Evolutionary conservation across 192 early-diverging fungal genomes (phyloP).

Genomic region (Gaertneriomyces semiglobifer): DNA sequence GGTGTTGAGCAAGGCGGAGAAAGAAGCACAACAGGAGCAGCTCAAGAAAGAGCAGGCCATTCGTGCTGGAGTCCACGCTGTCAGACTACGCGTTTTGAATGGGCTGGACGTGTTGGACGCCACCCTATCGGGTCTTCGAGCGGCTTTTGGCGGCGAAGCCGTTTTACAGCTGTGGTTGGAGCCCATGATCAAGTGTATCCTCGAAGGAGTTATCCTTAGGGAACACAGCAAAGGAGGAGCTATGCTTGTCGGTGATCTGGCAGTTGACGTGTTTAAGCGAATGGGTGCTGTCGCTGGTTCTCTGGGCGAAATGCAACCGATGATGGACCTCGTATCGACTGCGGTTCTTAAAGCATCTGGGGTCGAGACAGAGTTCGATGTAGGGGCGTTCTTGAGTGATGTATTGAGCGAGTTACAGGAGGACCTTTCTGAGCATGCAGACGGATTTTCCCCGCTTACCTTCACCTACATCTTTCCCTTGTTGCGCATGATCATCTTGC

Average conservation of each 20-base stretch:
- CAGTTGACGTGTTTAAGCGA: conserved; percentile 53
- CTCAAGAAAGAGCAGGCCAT: conserved; percentile 67
- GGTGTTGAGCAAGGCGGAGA: conserved; percentile 73
- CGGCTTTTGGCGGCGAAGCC: conserved; percentile 49
- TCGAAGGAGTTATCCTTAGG: too few species aligned
- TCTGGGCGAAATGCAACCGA: too few species aligned
- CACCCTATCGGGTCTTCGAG: conserved; percentile 56
- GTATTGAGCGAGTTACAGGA: conserved; percentile 2
- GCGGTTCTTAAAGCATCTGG: too few species aligned
- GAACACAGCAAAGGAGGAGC: conserved; percentile 25
- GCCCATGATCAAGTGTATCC: too few species aligned
- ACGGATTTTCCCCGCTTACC: conserved; percentile 26
- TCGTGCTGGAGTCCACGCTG: conserved; percentile 59
- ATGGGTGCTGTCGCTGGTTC: conserved; percentile 41
- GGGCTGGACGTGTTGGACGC: conserved; percentile 67
- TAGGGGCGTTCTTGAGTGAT: not conserved
- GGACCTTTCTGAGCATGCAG: not conserved
- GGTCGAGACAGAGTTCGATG: too few species aligned
- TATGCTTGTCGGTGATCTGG: conserved; percentile 54
- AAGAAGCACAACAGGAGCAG: conserved; percentile 67
- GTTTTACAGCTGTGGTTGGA: not conserved
- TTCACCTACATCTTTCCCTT: conserved; percentile 51
- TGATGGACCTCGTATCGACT: too few species aligned
- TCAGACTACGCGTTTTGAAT: conserved; percentile 48
- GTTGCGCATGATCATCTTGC: conserved; percentile 35